These are phyloP conservation scores for Tephrocybe sp. DNA, from an alignment of 768 basidiomycete species.

Conservation along the genomic window DNA sequence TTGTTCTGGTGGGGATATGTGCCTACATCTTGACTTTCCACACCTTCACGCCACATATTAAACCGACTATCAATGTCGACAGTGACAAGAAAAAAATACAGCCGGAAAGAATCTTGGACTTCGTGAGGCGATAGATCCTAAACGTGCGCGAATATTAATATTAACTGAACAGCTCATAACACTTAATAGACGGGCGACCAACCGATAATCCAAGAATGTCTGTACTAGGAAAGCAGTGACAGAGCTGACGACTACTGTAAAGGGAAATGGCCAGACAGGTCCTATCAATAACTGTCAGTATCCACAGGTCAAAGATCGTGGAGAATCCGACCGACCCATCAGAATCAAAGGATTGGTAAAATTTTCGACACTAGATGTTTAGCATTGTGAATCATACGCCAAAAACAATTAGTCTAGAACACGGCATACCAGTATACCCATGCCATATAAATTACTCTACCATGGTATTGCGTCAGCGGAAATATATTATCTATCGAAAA, in stretches of 20 bases:
- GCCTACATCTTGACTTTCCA: conserved; percentile 9
- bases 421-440: conserved; percentile 11
- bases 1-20: not conserved
- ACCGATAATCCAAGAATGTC: conserved; percentile 18
- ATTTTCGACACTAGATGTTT: conserved; percentile 17
- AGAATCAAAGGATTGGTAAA: conserved; percentile 15
- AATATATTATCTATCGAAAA: not conserved
- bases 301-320: not conserved
- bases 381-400: not conserved
- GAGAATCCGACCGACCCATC: conserved; percentile 10
- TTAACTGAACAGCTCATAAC: not conserved
- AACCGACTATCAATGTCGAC: not conserved
- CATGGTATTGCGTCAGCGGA: not conserved
- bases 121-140: conserved; percentile 14
- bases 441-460: conserved; percentile 15
- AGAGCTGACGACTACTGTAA: conserved; percentile 12
- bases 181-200: not conserved
- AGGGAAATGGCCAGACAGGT: conserved; percentile 12
- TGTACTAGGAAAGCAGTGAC: conserved; percentile 18
- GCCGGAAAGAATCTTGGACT: not conserved
- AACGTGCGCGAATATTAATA: not conserved
- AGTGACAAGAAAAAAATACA: conserved; percentile 1
- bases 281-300: conserved; percentile 3
- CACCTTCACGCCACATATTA: conserved; percentile 3
- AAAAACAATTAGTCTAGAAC: not conserved